Percentiles rank a stretch among this genome's conserved stretches.
These are phyloP conservation scores for Metarhizium brunneum DNA, from an alignment of 2,329 filamentous ascomycete species.

Conservation along the genomic window DNA sequence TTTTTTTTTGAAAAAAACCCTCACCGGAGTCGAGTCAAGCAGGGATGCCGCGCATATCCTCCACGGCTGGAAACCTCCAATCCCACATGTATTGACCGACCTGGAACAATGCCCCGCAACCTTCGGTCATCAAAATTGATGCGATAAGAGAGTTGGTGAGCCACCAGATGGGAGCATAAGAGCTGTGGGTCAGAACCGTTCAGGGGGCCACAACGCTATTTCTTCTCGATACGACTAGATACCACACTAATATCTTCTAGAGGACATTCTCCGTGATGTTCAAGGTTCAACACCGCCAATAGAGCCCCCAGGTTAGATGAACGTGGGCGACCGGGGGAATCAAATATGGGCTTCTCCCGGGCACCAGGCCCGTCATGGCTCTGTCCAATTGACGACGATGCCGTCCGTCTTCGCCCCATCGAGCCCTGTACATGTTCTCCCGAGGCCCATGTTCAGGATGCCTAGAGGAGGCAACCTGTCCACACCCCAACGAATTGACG, in stretches of 20 bases:
- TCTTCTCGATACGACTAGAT: neutral
- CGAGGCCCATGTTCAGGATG: no score
- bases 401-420: no score
- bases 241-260: neutral
- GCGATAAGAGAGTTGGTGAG: no score
- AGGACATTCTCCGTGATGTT: neutral
- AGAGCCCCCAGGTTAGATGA: slow-evolving; percentile 1
- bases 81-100: neutral
- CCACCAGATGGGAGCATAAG: neutral
- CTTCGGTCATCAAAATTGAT: neutral
- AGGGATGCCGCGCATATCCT: no score
- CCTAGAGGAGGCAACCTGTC: no score
- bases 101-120: neutral
- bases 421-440: no score
- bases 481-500: no score
- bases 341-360: neutral
- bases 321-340: slow-evolving; percentile 1
- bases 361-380: no score
- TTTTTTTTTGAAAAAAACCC: no score
- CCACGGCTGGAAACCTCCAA: neutral
- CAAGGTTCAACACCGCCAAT: neutral
- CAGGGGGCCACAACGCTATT: neutral
- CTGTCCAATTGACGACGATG: no score
- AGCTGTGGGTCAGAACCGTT: neutral
- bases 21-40: no score